Base-by-base conservation (phyloP, 129 eudicot genomes). In the Centrapalus pauciflorus region DNA sequence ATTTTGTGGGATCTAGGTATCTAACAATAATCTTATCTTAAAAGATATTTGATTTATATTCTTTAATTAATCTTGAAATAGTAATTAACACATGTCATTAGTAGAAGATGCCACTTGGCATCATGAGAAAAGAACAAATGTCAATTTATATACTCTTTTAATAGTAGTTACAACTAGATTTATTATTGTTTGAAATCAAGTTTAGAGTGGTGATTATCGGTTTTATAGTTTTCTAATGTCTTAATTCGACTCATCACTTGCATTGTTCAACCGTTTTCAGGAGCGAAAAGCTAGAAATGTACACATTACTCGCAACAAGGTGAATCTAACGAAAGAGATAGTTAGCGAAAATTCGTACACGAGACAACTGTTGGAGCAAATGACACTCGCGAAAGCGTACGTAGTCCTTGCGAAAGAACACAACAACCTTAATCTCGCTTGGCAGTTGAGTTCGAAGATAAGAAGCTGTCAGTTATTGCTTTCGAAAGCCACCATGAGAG, bases 341-440 rank as follows among this genome's bases (percentile, higher is more conserved):
- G 21, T 66, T 51, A 89, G 84, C 59, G 82, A 75, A 20, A 67
- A 66, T 61, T 89, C 96, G 24, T 85, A 85, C 41, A 68, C 87
- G 34, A 77, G 96, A 50, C 96, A 85, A 54, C 68, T 89, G 74
- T 64, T 87, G 26, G 96, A 89, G 61, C 96, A 89, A 78, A 89
- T 85, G 93, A 78, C 85, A 9, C 94, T 89, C 6, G 93, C 94
- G 29, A 89, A 89, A 80, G 96, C 96, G 6, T 89, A 89, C 23
- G 66, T 80, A 50, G 76, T 89, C 43, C 73, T 89, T 66, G 96
- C 96, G 48, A 89, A 89, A 80, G 96, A 89, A 78, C 96, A 89
- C 78, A 89, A 74, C 29, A 78, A 85, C 51, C 85, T 89, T 51
- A 85, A 85, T 73, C 96, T 89, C 60, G 94, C 96, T 14, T 85